Evolutionary conservation across 2,329 filamentous ascomycete species (phyloP), one percentile per base, ranked within the genome.

Genomic region (Fusarium algeriense): DNA sequence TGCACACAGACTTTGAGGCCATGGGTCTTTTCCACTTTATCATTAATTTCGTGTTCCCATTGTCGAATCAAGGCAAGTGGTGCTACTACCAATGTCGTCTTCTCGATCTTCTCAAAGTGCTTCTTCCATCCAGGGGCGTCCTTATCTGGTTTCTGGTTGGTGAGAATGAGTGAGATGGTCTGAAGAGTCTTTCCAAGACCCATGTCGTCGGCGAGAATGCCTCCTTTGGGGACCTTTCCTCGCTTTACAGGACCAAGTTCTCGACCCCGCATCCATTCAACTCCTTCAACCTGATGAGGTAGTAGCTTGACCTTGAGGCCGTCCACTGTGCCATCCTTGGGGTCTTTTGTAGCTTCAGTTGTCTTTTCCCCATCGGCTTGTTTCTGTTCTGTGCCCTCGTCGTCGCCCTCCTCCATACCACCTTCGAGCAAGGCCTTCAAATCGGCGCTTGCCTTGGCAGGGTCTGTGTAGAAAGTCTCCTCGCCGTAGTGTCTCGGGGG

Each of bases 151-250:
- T 92, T 93, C 20, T 90, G 88, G 76, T 98, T 97, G 60, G 88
- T 92, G 40, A 99, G 86, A 44, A 99, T 92, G 35, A 98, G 86
- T 3, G 95, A 91, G 62, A 99, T 93, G 2, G 95, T 94, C 82
- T 99, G 96, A 17, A 99, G 88, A 1, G 96, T 99, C 85, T 99
- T 99, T 64, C 96, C 96, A 17, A 98, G 85, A 73, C 95, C 95
- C 95, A 98, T 97, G 79, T 99, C 96, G 77, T 99, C 96, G 20
- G 96, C 96, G 38, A 99, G 87, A 70, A 99, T 97, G 20, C 96
- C 96, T 38, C 96, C 96, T 75, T 97, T 96, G 34, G 95, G 94
- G 13, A 97, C 88, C 68, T 84, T 89, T 64, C 93, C 93, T 74
- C 91, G 92, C 83, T 96, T 97, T 67, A 93, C 90, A 20, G 90